Base-by-base conservation (phyloP, 2,329 filamentous ascomycete genomes). In the Coniochaeta hoffmannii region DNA sequence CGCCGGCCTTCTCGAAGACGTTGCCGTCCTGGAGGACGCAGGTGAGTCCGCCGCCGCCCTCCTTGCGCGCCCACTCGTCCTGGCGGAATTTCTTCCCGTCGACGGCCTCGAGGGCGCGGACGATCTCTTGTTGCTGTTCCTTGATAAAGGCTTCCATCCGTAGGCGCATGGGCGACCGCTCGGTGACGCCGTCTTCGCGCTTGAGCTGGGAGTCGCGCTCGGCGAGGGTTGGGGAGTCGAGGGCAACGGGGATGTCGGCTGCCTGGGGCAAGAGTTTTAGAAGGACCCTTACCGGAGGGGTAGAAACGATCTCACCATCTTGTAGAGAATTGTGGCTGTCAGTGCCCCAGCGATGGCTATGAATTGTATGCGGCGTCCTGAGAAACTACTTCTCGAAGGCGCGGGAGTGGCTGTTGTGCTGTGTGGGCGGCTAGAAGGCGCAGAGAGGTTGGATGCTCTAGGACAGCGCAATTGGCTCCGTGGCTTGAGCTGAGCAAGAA, bases 71-170 rank as follows among this genome's bases (percentile, higher is more conserved):
- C 94, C 94, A 99, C 61, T 87, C 86, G 73, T 99, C 94, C 57
- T 85, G 77, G 57, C 82, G 81, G 76, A 99, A 99, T 62, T 83
- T 81, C 60, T 82, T 84, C 56, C 90, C 92, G 67, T 97, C 94
- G 44, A 97, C 78, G 63, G 85, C 81, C 69, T 95, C 88, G 22
- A 99, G 81, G 56, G 87, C 90, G 55, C 82, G 77, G 28, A 97
- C 88, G 57, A 99, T 99, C 59, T 87, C 82, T 64, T 89, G 82
- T 68, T 99, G 94, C 65, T 97, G 90, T 64, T 91, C 83, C 71
- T 94, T 94, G 72, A 97, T 95, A 69, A 97, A 89, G 65, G 89
- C 85, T 73, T 99, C 94, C 94, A 99, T 97, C 60, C 93, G 90
- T 56, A 99, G 80, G 55, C 94, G 91, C 93, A 99, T 97, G 1